A percentile compares a stretch with the other conserved stretches of the same genome.
Evolutionary conservation across 768 basidiomycete genomes (phyloP).

Genomic region (Mrakia frigida): DNA sequence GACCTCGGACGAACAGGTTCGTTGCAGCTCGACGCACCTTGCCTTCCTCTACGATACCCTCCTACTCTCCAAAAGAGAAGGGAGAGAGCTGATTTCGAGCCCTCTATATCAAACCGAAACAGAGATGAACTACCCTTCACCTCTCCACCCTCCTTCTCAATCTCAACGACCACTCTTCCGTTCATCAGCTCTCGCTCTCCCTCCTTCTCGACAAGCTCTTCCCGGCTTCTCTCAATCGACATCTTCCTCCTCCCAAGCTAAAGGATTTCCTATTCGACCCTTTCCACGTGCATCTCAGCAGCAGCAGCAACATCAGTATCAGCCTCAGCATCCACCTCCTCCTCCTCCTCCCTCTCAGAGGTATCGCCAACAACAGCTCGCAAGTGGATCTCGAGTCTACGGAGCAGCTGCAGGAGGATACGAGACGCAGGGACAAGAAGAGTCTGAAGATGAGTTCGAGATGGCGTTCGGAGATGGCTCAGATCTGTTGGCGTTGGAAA

Average conservation of each 20-base stretch:
- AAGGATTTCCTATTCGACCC: neutral
- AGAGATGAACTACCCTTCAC: conserved; percentile 1
- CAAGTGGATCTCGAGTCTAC: neutral
- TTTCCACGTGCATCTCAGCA: neutral
- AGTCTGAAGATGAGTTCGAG: conserved; percentile 28
- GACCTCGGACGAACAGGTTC: neutral
- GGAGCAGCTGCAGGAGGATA: neutral
- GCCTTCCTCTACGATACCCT: neutral
- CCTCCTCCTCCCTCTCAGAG: neutral
- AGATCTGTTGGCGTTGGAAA: conserved; percentile 2
- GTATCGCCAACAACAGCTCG: neutral
- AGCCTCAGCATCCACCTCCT: too few species aligned
- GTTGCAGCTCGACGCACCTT: neutral
- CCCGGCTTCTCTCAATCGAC: neutral
- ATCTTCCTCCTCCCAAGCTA: neutral
- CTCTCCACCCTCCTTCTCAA: neutral
- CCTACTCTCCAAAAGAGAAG: neutral
- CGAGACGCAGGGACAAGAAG: neutral
- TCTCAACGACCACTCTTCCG: neutral
- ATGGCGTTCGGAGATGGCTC: conserved; percentile 26
- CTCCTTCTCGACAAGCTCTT: neutral
- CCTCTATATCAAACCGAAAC: neutral
- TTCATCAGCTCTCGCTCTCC: neutral
- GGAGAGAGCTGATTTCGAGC: neutral
- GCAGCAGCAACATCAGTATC: neutral